These are phyloP conservation scores for Prunus mira DNA, from an alignment of 306 rosid genomes.

Conservation along the genomic window DNA sequence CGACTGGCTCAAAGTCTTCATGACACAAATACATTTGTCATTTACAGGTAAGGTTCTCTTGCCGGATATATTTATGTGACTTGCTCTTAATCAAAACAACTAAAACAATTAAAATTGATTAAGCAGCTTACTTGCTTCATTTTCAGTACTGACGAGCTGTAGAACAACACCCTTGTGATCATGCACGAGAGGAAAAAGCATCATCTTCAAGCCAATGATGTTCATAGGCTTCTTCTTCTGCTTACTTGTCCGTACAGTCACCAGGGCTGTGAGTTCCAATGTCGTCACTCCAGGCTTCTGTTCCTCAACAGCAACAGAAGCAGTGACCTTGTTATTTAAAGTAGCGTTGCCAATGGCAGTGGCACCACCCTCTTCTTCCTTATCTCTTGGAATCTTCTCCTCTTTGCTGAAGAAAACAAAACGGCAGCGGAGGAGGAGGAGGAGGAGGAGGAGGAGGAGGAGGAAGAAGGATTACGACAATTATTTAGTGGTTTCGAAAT, in stretches of 20 bases:
- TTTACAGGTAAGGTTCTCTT: too few species aligned
- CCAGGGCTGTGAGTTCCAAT: not conserved
- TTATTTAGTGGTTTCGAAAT: not conserved
- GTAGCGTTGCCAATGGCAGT: not conserved
- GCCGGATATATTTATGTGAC: too few species aligned
- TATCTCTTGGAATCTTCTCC: conserved; percentile 4
- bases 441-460: not conserved
- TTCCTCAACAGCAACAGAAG: too few species aligned
- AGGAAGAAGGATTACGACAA: not conserved
- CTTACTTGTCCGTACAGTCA: not conserved
- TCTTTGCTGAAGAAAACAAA: not conserved
- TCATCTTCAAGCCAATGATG: not conserved
- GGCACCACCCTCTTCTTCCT: conserved; percentile 1
- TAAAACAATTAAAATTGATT: too few species aligned
- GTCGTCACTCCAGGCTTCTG: not conserved
- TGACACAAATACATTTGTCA: too few species aligned
- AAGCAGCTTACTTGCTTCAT: conserved; percentile 27
- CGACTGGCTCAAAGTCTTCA: not conserved
- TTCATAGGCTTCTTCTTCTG: too few species aligned
- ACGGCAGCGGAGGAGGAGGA: not conserved
- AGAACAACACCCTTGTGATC: conserved; percentile 22
- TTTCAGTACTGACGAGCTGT: conserved; percentile 41
- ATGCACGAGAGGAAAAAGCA: not conserved
- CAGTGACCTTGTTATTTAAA: too few species aligned
- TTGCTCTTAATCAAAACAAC: too few species aligned